Base-by-base conservation (phyloP, 2,329 filamentous ascomycete species). In the Epichloe brachyelytri region DNA sequence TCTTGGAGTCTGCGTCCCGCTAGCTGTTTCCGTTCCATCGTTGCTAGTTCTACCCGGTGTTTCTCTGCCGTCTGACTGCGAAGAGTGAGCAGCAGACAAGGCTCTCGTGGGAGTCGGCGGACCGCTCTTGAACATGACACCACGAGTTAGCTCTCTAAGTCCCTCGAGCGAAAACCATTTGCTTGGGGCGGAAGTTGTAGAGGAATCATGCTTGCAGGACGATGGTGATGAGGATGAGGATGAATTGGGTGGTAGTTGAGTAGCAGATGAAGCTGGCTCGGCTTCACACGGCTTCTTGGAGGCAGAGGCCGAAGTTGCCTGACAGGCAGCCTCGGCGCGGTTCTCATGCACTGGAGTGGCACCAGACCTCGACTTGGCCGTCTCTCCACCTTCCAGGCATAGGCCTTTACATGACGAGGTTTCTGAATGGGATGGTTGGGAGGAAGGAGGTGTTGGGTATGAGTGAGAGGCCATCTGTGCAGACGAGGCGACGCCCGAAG, bases 81-180 rank as follows among this genome's bases (percentile, higher is more conserved):
- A 73, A 12, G 76, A 74, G 41, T 76, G 75, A 52, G 77, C 74
- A 48, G 77, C 71, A 51, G 88, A 95, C 62, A 91, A 80, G 54
- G 90, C 86, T 71, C 91, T 84, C 57, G 88, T 91, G 51, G 91
- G 94, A 59, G 91, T 90, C 54, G 89, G 83, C 59, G 88, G 86
- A 60, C 88, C 93, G 75, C 88, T 95, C 90, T 96, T 95, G 75
- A 81, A 74, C 69, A 81, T 62, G 57, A 66, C 60, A 63, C 63
- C 80, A 78, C 82, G 78, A 80, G 89, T 96, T 88, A 96, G 90
- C 86, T 84, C 85, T 75, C 80, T 86, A 69, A 85, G 77, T 73
- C 79, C 77, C 70, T 79, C 76, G 75, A 80, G 73, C 65, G 82
- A 80, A 67, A 78, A 77, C 70, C 79, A 83, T 65, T 78, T 70